These are phyloP conservation scores for Cymbidium sinense DNA, from an alignment of 106 monocot species.

Conservation along the genomic window DNA sequence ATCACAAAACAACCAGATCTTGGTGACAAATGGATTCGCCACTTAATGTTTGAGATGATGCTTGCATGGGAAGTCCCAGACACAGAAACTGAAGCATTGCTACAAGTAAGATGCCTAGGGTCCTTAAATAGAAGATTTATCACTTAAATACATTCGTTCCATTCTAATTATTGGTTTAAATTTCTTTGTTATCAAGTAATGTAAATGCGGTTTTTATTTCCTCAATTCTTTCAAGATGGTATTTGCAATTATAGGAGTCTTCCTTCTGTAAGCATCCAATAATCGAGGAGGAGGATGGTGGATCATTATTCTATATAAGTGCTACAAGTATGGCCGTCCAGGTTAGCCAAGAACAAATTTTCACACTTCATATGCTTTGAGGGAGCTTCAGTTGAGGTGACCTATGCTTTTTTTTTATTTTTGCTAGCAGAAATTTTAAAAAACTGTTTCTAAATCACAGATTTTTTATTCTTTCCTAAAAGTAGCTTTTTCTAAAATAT, in stretches of 20 bases:
- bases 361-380: neutral
- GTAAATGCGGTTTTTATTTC: too few species aligned
- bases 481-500: too few species aligned
- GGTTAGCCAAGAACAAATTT: conserved; percentile 29
- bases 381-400: too few species aligned
- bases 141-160: neutral
- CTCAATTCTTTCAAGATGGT: too few species aligned
- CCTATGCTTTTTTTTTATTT: too few species aligned
- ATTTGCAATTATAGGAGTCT: conserved; percentile 33
- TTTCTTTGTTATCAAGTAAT: neutral
- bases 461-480: too few species aligned
- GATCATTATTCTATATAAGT: conserved; percentile 66
- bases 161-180: neutral
- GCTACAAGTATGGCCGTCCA: conserved; percentile 73
- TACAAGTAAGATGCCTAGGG: conserved; percentile 35
- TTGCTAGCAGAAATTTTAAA: too few species aligned
- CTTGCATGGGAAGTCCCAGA: conserved; percentile 89
- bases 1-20: conserved; percentile 38
- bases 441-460: too few species aligned
- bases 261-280: conserved; percentile 16
- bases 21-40: conserved; percentile 58
- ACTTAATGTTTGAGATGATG: conserved; percentile 88
- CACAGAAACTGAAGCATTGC: conserved; percentile 28
- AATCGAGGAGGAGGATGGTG: conserved; percentile 64
- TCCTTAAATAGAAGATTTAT: neutral